These are phyloP conservation scores for Brasenia schreberi DNA, from an alignment of 164 flowering plant genomes.

Conservation along the genomic window DNA sequence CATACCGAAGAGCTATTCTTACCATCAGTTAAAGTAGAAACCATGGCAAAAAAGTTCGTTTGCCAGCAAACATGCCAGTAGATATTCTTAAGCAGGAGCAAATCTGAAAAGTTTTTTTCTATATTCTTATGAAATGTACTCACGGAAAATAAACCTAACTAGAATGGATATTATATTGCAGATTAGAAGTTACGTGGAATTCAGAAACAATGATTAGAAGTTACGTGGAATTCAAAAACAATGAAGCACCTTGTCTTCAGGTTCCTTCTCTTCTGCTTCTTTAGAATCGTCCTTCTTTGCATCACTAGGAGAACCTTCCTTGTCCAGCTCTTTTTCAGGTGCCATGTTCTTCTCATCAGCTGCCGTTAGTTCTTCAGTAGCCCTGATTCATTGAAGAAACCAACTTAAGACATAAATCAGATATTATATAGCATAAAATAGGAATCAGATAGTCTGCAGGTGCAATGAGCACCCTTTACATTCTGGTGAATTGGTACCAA, in stretches of 20 bases:
- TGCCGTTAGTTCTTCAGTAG: constrained; percentile 24
- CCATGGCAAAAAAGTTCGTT: too few relatives aligned
- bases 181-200: neutral
- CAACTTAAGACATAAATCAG: too few relatives aligned
- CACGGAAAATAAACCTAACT: too few relatives aligned
- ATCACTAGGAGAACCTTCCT: constrained; percentile 25
- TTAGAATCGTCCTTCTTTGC: constrained; percentile 25
- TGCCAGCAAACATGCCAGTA: too few relatives aligned
- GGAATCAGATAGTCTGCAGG: neutral
- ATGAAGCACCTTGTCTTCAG: constrained; percentile 52
- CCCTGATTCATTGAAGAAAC: constrained; percentile 16
- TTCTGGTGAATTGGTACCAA: neutral
- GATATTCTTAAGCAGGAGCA: neutral
- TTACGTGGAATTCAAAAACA: neutral
- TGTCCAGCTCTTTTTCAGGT: constrained; percentile 37
- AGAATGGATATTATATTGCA: neutral
- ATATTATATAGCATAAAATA: too few relatives aligned
- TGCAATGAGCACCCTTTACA: neutral
- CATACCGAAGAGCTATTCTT: too few relatives aligned
- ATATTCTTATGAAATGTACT: neutral
- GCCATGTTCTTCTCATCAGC: constrained; percentile 27
- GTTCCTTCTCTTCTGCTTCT: constrained; percentile 49
- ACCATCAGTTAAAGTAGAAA: too few relatives aligned
- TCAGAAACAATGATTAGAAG: too few relatives aligned
- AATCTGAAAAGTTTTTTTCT: neutral